Evolutionary conservation across 75 land plant species (phyloP).

Genomic region (Picea glauca): DNA sequence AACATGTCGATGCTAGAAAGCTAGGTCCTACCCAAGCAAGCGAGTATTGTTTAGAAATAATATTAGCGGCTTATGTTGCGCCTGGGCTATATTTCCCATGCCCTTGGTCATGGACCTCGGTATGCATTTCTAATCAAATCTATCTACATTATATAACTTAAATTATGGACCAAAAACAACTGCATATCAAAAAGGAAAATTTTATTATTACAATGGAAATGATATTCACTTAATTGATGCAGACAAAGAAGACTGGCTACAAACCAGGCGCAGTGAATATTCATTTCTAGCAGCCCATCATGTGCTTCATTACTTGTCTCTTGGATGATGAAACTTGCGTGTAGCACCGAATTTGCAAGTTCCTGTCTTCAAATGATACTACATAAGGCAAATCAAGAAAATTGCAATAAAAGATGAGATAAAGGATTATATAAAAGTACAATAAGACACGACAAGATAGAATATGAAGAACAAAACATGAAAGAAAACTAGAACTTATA

Average conservation of each 20-base stretch:
- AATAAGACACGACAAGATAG: too few relatives aligned
- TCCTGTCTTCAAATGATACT: constrained; percentile 87
- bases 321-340: constrained; percentile 83
- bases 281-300: constrained; percentile 61
- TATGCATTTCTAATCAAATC: not conserved
- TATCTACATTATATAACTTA: not conserved
- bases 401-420: not conserved
- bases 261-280: constrained; percentile 76
- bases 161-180: not conserved
- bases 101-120: not conserved
- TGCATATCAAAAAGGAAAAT: not conserved
- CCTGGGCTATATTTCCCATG: not conserved
- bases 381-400: constrained; percentile 7
- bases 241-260: constrained; percentile 13
- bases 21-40: not conserved
- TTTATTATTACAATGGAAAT: not conserved
- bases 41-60: not conserved
- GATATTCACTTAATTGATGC: constrained; percentile 3
- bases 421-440: constrained; percentile 17
- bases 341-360: constrained; percentile 89
- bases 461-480: too few relatives aligned
- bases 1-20: not conserved
- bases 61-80: not conserved
- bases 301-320: constrained; percentile 59
- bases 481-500: not conserved